Evolutionary conservation across 257 asterid species (phyloP).

Genomic region (Voacanga thouarsii): DNA sequence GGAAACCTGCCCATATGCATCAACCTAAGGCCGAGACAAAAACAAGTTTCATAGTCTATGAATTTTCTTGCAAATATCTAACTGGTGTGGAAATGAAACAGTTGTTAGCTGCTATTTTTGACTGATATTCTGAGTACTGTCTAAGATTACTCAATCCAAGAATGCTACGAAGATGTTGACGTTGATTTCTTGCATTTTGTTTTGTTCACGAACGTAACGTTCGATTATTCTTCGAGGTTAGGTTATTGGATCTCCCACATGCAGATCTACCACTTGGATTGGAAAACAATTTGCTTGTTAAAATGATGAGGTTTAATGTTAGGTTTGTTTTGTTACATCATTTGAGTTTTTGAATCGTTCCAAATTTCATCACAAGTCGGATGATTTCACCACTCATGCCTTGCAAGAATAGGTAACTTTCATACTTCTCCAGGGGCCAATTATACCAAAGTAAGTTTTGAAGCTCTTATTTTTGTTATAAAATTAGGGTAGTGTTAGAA

Average conservation of each 20-base stretch:
- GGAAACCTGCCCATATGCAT: slow-evolving; percentile 48
- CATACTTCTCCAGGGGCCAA: neutral
- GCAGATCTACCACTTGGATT: neutral
- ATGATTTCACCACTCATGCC: slow-evolving; percentile 6
- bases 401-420: neutral
- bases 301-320: neutral
- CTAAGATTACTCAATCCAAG: slow-evolving; percentile 20
- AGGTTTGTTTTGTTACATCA: neutral
- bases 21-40: slow-evolving; percentile 23
- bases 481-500: too few relatives aligned
- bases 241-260: neutral
- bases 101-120: slow-evolving; percentile 30
- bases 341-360: neutral
- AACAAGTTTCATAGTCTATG: neutral
- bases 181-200: neutral
- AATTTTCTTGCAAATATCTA: too few relatives aligned
- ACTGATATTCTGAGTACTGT: neutral
- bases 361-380: neutral
- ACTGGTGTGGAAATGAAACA: too few relatives aligned
- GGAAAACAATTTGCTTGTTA: too few relatives aligned
- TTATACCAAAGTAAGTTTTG: neutral
- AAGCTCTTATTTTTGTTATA: too few relatives aligned
- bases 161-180: slow-evolving; percentile 12
- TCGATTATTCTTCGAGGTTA: too few relatives aligned
- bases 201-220: neutral